A percentile compares a stretch with the other conserved stretches of the same genome.
These are phyloP conservation scores for Alternaria arborescens DNA, from an alignment of 2,329 filamentous ascomycete genomes.

Conservation along the genomic window DNA sequence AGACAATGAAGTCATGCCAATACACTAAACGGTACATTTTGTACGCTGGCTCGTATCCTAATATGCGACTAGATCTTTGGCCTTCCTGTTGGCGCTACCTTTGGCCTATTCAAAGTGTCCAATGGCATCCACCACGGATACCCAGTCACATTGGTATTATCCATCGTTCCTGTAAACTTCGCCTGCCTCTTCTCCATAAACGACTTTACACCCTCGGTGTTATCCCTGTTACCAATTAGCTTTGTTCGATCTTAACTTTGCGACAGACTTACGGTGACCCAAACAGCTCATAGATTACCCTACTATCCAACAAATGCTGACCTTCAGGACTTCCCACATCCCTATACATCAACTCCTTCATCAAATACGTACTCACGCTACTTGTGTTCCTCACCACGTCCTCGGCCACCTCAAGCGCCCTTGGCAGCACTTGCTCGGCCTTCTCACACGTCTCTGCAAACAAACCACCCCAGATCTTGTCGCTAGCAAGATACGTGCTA, in stretches of 20 bases:
- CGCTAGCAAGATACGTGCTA: constrained; percentile 61
- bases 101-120: constrained; percentile 55
- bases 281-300: constrained; percentile 69
- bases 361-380: constrained; percentile 69
- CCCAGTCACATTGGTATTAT: constrained; percentile 64
- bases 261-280: constrained; percentile 52
- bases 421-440: constrained; percentile 67
- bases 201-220: constrained; percentile 72
- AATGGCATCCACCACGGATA: constrained; percentile 75
- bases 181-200: constrained; percentile 74
- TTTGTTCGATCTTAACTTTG: neutral
- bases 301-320: constrained; percentile 74
- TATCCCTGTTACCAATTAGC: constrained; percentile 59
- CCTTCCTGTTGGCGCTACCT: constrained; percentile 41
- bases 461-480: constrained; percentile 65
- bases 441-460: constrained; percentile 71
- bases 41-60: neutral
- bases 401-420: constrained; percentile 71
- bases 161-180: constrained; percentile 68
- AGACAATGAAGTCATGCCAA: constrained; percentile 24
- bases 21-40: neutral
- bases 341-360: constrained; percentile 75
- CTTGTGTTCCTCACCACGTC: constrained; percentile 74
- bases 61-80: constrained; percentile 39
- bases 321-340: constrained; percentile 69